These are phyloP conservation scores for Coffea canephora DNA, from an alignment of 257 asterid species.

Conservation along the genomic window DNA sequence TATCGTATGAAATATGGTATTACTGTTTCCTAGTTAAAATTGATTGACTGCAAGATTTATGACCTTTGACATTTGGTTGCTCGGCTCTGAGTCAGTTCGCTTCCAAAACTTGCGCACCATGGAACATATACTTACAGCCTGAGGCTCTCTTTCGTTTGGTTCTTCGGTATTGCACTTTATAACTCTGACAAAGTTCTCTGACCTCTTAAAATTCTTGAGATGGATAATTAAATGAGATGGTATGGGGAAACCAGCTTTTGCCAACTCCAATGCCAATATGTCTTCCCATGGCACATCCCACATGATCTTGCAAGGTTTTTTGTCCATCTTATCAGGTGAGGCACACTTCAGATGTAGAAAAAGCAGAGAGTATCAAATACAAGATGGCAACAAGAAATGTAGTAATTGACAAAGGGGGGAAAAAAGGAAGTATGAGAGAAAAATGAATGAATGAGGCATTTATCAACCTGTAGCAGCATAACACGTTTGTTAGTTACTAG, in stretches of 20 bases:
- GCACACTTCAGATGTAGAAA: conserved; percentile 52
- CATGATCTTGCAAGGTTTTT: conserved; percentile 89
- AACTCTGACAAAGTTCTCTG: conserved; percentile 88
- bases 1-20: not conserved
- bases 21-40: conserved; percentile 9
- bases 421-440: not conserved
- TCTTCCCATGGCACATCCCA: conserved; percentile 99
- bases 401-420: not conserved
- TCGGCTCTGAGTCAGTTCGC: conserved; percentile 43
- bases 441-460: conserved; percentile 13
- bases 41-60: conserved; percentile 8
- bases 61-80: conserved; percentile 47
- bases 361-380: conserved; percentile 16
- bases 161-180: conserved; percentile 79
- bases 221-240: conserved; percentile 90
- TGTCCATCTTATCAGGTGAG: conserved; percentile 76
- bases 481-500: conserved; percentile 82
- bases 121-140: conserved; percentile 72
- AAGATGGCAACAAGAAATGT: conserved; percentile 5
- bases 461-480: conserved; percentile 80
- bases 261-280: conserved; percentile 82
- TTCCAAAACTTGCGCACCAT: conserved; percentile 74
- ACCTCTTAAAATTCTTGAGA: conserved; percentile 67
- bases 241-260: conserved; percentile 72
- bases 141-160: conserved; percentile 64